Percentiles rank a stretch among this genome's conserved stretches.
Conservation (phyloP, 169 alveolate genomes). For the Cryptosporidium meleagridis region DNA sequence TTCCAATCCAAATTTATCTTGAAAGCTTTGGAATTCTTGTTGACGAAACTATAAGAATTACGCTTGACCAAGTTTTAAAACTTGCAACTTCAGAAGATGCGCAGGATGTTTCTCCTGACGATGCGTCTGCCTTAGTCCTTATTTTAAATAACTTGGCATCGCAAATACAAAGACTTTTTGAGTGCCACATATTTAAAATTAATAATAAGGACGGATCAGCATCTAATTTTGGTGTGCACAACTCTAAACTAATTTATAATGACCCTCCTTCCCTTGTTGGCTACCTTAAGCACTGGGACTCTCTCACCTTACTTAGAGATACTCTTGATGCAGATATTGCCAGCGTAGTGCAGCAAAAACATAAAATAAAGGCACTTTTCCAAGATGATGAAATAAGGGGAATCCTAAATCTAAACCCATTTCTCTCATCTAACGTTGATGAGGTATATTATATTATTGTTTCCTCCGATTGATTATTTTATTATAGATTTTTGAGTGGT, state of each 20-base stretch:
- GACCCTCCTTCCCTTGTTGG: conserved; percentile 62
- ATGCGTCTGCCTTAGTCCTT: conserved; percentile 63
- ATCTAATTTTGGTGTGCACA: conserved; percentile 2
- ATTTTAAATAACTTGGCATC: conserved; percentile 31
- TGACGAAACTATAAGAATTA: conserved; percentile 31
- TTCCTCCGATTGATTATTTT: neutral
- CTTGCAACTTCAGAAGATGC: conserved; percentile 46
- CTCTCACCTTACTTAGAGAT: conserved; percentile 42
- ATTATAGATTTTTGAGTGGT: neutral
- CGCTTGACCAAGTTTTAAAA: conserved; percentile 37
- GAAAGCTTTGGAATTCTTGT: conserved; percentile 61
- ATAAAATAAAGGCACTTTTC: conserved; percentile 21
- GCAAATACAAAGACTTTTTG: conserved; percentile 49
- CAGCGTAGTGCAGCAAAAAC: conserved; percentile 53
- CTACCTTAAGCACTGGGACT: conserved; percentile 39
- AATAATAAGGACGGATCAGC: conserved; percentile 21
- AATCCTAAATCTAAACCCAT: conserved; percentile 40
- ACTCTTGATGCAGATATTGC: conserved; percentile 73
- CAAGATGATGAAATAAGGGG: conserved; percentile 54
- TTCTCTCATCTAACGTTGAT: conserved; percentile 40
- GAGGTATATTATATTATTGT: conserved; percentile 51
- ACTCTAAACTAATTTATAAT: conserved; percentile 37
- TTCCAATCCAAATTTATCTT: conserved; percentile 30
- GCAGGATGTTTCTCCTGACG: conserved; percentile 18
- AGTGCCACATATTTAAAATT: conserved; percentile 39